Base-by-base conservation (phyloP, 768 basidiomycete species). In the Clitopilus hobsonii region DNA sequence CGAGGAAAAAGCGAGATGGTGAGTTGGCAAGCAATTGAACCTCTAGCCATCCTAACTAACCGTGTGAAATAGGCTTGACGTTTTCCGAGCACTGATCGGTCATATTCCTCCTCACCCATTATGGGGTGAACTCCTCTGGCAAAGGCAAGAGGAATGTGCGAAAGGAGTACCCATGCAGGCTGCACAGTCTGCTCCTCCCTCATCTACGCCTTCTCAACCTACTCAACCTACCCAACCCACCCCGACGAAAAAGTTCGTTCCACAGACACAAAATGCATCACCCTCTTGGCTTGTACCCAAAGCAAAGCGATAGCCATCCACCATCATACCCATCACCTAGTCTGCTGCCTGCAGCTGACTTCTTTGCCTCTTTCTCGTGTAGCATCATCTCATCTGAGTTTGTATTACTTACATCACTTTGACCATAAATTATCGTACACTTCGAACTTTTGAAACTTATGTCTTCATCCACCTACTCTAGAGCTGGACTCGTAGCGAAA, bases 71-170 rank as follows among this genome's bases (percentile, higher is more conserved):
- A 97, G 94, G 94, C 75, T 97, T 58, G 85, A 91, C 60, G 86
- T 95, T 6, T 76, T 97, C 10, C 80, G 82, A 50, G 89, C 91
- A 0, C 76, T 96, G 30, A 84, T 96, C 56, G 93, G 93, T 6
- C 87, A 85, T 55, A 94, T 97, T 61, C 94, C 94, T 7, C 89
- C 91, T 2, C 91, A 95, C 67, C 92, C 92, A 2, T 73, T 97
- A 11, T 97, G 94, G 94, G 94, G 88, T 2, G 94, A 96, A 72
- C 74, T 96, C 32, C 69, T 93, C 36, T 92, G 91, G 90, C 88
- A 93, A 67, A 81, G 85, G 48, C 89, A 91, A 61, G 79, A 82
- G 54, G 81, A 83, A 20, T 51, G 60, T 6, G 6, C 73, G 22
- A 54, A 67, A 45, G 41, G 41, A 20, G 2, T 8, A 23, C 10